Conservation (phyloP, 169 alveolate species). For the Pseudocohnilembus persalinus region DNA sequence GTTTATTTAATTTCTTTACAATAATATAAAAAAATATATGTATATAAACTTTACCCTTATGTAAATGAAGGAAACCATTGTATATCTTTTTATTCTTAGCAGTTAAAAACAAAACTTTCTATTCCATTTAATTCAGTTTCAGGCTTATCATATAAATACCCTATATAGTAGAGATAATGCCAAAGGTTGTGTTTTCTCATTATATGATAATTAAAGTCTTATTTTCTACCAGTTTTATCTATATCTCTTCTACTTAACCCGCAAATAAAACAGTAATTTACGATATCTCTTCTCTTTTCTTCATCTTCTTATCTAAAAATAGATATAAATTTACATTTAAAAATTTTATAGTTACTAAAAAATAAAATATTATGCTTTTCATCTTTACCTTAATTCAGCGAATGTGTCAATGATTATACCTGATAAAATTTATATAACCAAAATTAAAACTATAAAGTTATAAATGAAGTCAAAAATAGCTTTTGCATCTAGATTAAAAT, state of each 20-base stretch:
- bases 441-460: slow-evolving; percentile 26
- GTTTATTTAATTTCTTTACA: too few species aligned
- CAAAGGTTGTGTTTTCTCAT: slow-evolving; percentile 50
- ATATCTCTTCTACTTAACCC: slow-evolving; percentile 58
- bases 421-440: slow-evolving; percentile 48
- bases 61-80: not conserved
- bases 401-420: slow-evolving; percentile 78
- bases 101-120: slow-evolving; percentile 48
- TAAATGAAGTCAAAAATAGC: slow-evolving; percentile 36
- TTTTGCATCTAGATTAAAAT: not conserved
- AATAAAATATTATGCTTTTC: slow-evolving; percentile 47
- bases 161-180: slow-evolving; percentile 63
- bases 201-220: slow-evolving; percentile 29
- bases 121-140: slow-evolving; percentile 68
- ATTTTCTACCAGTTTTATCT: slow-evolving; percentile 37
- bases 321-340: slow-evolving; percentile 25
- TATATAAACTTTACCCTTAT: not conserved
- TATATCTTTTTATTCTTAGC: not conserved
- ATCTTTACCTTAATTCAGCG: slow-evolving; percentile 64
- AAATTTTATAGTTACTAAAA: slow-evolving; percentile 46
- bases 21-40: too few species aligned
- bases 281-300: slow-evolving; percentile 60
- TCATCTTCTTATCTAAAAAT: slow-evolving; percentile 52
- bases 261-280: slow-evolving; percentile 68
- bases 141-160: slow-evolving; percentile 56